phyloP scores from a whole-genome alignment of 306 rosid species.

The Prunus campanulata region DNA sequence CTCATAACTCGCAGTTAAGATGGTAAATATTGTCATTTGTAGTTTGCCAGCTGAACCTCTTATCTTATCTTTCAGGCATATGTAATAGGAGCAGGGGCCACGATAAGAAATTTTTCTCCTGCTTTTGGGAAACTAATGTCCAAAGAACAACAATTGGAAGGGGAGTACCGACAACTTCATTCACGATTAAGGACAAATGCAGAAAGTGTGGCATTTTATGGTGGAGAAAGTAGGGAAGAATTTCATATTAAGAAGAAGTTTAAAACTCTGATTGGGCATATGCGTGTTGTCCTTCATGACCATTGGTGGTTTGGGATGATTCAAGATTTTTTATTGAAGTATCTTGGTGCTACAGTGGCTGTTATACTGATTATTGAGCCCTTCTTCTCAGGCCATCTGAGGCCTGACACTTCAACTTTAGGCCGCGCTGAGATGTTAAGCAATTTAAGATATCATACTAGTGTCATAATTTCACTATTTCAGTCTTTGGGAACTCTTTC shows the following conservation, averaged over 20 bases:
- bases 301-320: slow-evolving; percentile 99
- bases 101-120: slow-evolving; percentile 86
- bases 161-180: slow-evolving; percentile 94
- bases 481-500: slow-evolving; percentile 97
- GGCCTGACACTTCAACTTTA: slow-evolving; percentile 93
- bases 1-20: slow-evolving; percentile 6
- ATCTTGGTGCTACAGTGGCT: slow-evolving; percentile 98
- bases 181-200: slow-evolving; percentile 95
- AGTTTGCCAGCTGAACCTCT: slow-evolving; percentile 29
- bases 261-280: slow-evolving; percentile 57
- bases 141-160: slow-evolving; percentile 90
- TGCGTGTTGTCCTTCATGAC: slow-evolving; percentile 71
- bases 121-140: slow-evolving; percentile 95
- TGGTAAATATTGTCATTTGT: slow-evolving; percentile 16
- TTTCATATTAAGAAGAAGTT: slow-evolving; percentile 83
- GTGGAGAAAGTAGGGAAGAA: slow-evolving; percentile 92
- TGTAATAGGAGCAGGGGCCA: slow-evolving; percentile 81
- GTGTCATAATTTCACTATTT: slow-evolving; percentile 89
- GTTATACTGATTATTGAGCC: slow-evolving; percentile 95
- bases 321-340: slow-evolving; percentile 90
- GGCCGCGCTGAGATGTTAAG: slow-evolving; percentile 99
- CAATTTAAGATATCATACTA: slow-evolving; percentile 97
- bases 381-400: slow-evolving; percentile 87
- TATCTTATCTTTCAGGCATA: slow-evolving; percentile 65
- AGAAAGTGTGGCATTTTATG: slow-evolving; percentile 96